Evolutionary conservation across 2,329 filamentous ascomycete genomes (phyloP).

Genomic region (Claviceps sp.): DNA sequence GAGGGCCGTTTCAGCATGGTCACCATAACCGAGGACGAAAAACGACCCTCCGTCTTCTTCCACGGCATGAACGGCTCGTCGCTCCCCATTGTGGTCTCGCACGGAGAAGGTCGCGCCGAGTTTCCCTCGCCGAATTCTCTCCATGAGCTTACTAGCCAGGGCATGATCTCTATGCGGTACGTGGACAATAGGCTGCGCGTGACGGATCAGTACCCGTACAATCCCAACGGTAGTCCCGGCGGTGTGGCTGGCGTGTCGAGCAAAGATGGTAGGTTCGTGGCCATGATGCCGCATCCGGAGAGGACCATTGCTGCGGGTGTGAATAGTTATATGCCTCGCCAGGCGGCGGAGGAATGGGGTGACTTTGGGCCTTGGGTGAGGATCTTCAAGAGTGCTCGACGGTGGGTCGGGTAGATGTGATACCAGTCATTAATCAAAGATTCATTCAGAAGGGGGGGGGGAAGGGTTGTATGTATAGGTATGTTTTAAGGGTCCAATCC

Average conservation of each 20-base stretch:
- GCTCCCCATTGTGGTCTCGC: constrained; percentile 76
- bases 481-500: no score
- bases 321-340: constrained; percentile 55
- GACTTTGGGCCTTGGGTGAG: constrained; percentile 75
- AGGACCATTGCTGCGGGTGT: constrained; percentile 73
- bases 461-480: no score
- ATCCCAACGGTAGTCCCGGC: constrained; percentile 69
- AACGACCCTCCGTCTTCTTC: constrained; percentile 63
- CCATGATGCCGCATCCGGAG: constrained; percentile 90
- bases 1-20: constrained; percentile 79
- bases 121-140: constrained; percentile 44
- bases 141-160: constrained; percentile 44
- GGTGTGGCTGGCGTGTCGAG: constrained; percentile 72
- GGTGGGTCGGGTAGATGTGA: constrained; percentile 61
- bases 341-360: constrained; percentile 52
- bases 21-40: constrained; percentile 51
- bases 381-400: constrained; percentile 75
- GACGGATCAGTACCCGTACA: constrained; percentile 76
- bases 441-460: no score
- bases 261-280: constrained; percentile 65
- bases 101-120: constrained; percentile 76
- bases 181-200: constrained; percentile 64
- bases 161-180: constrained; percentile 67
- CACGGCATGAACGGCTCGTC: constrained; percentile 73
- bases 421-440: no score